A percentile compares a stretch with the other conserved stretches of the same genome.
These are phyloP conservation scores for Umbellularia californica DNA, from an alignment of 164 flowering plant genomes.

Conservation along the genomic window DNA sequence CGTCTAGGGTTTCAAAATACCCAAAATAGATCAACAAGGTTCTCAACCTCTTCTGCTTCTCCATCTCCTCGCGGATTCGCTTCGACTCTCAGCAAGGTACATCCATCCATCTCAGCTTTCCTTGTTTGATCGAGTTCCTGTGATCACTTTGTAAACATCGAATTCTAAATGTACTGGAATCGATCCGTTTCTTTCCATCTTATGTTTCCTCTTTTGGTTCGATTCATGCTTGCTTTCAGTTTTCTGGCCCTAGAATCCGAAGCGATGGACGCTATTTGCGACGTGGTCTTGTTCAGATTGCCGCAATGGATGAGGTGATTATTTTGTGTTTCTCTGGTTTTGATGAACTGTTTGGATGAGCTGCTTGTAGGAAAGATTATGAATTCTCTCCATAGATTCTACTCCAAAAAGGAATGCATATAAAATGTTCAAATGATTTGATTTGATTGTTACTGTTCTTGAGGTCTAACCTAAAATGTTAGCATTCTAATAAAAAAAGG, in stretches of 20 bases:
- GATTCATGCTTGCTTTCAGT: not conserved
- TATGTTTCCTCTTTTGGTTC: not conserved
- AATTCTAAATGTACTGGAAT: not conserved
- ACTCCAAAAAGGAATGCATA: too few relatives aligned
- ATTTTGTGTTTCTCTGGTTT: not conserved
- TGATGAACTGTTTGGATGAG: too few relatives aligned
- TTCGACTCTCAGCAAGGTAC: not conserved
- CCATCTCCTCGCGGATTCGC: not conserved
- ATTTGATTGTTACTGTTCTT: too few relatives aligned
- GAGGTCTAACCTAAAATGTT: too few relatives aligned
- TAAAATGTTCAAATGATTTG: too few relatives aligned
- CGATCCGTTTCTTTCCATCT: not conserved
- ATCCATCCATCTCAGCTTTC: not conserved
- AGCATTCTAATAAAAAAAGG: too few relatives aligned
- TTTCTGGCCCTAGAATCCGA: conserved; percentile 2
- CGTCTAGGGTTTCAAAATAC: conserved; percentile 1
- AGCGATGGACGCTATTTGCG: conserved; percentile 6
- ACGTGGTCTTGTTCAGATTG: conserved; percentile 4
- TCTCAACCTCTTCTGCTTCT: not conserved
- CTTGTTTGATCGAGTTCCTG: not conserved
- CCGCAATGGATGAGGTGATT: conserved; percentile 34
- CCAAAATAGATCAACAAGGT: not conserved
- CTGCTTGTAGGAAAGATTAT: too few relatives aligned
- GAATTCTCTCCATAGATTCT: too few relatives aligned
- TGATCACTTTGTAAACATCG: not conserved